Percentiles rank a stretch among this genome's conserved stretches.
phyloP scores from a whole-genome alignment of 169 alveolate genomes.

The Babesia divergens region DNA sequence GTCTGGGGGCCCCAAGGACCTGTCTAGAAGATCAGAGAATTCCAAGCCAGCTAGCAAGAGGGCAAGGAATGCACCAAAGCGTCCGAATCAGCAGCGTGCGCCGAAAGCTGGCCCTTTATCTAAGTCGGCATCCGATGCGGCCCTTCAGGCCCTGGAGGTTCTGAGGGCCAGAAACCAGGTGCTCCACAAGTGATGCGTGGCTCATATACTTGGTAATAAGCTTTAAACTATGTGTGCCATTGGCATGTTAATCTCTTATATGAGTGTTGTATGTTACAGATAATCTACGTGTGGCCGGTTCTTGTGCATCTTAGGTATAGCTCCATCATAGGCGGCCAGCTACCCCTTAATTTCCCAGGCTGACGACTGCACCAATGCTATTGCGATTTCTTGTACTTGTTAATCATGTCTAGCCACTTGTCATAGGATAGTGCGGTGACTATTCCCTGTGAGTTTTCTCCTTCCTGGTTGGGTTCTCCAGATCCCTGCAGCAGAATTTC shows the following conservation, averaged over 20 bases:
- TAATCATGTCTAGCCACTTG: conserved; percentile 25
- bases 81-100: not conserved
- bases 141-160: conserved; percentile 39
- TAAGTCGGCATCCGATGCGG: conserved; percentile 17
- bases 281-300: too few relatives aligned
- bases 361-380: too few relatives aligned
- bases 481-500: conserved; percentile 34
- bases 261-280: too few relatives aligned
- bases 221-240: too few relatives aligned
- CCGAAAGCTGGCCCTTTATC: conserved; percentile 31
- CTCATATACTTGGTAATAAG: too few relatives aligned
- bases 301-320: too few relatives aligned
- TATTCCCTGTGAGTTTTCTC: conserved; percentile 46
- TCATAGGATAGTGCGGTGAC: conserved; percentile 61
- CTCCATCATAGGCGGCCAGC: too few relatives aligned
- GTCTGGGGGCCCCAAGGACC: not conserved
- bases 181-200: not conserved
- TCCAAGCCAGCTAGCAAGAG: not conserved
- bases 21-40: not conserved
- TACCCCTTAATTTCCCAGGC: too few relatives aligned
- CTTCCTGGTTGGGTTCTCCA: not conserved
- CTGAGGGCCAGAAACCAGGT: conserved; percentile 41
- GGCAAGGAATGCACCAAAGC: not conserved
- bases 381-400: not conserved
- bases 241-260: too few relatives aligned